phyloP scores from a whole-genome alignment of 768 basidiomycete genomes.

The Hydnomerulius pinastri region DNA sequence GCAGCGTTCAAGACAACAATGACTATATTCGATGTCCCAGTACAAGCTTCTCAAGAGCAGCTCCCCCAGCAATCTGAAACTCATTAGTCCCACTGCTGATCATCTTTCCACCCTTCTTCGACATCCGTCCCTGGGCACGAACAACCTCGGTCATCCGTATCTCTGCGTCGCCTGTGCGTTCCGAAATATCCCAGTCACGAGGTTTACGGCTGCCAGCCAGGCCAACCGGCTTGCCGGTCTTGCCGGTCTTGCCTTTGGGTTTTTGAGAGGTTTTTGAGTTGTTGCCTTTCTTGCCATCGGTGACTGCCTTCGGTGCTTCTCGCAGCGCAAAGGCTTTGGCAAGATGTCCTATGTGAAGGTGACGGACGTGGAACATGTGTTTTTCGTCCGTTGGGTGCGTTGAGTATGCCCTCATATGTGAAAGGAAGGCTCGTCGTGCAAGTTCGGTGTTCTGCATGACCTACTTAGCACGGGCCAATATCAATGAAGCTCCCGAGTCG shows the following conservation, averaged over 20 bases:
- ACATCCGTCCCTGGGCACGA: conserved; percentile 76
- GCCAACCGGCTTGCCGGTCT: conserved; percentile 8
- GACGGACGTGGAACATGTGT: conserved; percentile 92
- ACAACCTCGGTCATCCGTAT: conserved; percentile 86
- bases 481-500: conserved; percentile 22
- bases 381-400: conserved; percentile 97
- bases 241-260: conserved; percentile 3
- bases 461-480: conserved; percentile 6
- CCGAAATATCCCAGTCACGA: conserved; percentile 36
- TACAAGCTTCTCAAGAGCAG: conserved; percentile 63
- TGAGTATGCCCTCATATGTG: conserved; percentile 94
- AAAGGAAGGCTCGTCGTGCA: conserved; percentile 85
- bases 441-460: conserved; percentile 65
- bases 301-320: conserved; percentile 65
- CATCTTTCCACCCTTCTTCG: conserved; percentile 80
- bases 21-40: conserved; percentile 18
- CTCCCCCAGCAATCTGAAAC: conserved; percentile 74
- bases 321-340: conserved; percentile 91
- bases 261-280: conserved; percentile 1
- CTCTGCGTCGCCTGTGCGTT: conserved; percentile 58
- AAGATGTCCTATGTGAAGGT: conserved; percentile 92
- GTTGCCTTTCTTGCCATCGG: conserved; percentile 21
- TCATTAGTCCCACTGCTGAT: conserved; percentile 66
- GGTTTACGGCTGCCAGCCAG: conserved; percentile 20
- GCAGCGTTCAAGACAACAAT: background rate